phyloP scores from a whole-genome alignment of 2,329 filamentous ascomycete species.

The Meredithiella fracta region DNA sequence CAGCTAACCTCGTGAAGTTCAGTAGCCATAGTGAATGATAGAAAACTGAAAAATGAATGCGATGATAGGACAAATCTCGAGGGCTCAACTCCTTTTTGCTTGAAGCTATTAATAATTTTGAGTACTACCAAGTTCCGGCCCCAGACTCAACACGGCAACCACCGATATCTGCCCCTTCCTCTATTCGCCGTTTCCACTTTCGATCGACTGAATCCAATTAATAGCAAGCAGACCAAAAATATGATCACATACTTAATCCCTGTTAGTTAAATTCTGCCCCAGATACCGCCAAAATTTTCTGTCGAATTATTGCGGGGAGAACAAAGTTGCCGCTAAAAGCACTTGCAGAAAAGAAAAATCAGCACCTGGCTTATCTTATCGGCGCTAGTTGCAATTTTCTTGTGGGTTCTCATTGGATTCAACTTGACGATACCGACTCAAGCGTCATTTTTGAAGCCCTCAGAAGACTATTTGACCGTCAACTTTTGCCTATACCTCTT shows the following conservation, averaged over 20 bases:
- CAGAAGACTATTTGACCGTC: neutral
- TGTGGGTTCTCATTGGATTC: conserved; percentile 7
- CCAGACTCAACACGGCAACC: neutral
- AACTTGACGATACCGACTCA: neutral
- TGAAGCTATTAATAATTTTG: too few species aligned
- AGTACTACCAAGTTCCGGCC: neutral
- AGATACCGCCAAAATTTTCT: conserved; percentile 14
- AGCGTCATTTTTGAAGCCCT: neutral
- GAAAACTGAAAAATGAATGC: neutral
- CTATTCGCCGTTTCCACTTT: neutral
- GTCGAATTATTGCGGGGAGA: conserved; percentile 9
- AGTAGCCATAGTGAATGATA: conserved; percentile 44
- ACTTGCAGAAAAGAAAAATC: conserved; percentile 4
- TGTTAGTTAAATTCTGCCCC: conserved; percentile 6
- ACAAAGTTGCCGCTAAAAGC: neutral
- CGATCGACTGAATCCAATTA: neutral
- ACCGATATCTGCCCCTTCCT: neutral
- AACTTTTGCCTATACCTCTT: neutral
- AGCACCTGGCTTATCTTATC: conserved; percentile 14
- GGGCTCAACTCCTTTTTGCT: too few species aligned
- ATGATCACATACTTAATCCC: neutral
- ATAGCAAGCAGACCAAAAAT: conserved; percentile 5
- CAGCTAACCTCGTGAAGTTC: conserved; percentile 55
- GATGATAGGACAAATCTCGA: neutral
- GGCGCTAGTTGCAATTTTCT: conserved; percentile 13